These are phyloP conservation scores for Melianthus villosus DNA, from an alignment of 441 rosid genomes.

Conservation along the genomic window DNA sequence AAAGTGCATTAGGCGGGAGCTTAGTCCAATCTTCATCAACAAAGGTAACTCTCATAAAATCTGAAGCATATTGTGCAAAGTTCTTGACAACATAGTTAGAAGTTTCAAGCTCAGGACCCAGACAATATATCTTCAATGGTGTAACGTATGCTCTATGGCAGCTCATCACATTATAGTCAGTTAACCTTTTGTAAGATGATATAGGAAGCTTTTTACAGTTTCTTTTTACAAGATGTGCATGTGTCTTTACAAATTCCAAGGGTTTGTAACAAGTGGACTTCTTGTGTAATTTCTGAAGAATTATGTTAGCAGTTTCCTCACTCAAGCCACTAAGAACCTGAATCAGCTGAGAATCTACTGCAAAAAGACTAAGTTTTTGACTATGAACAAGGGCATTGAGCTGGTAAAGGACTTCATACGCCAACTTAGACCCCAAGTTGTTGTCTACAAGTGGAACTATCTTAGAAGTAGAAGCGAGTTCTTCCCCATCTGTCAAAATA, in stretches of 20 bases:
- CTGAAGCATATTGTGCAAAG: conserved; percentile 56
- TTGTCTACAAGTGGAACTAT: conserved; percentile 46
- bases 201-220: conserved; percentile 21
- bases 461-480: conserved; percentile 30
- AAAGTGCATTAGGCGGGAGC: conserved; percentile 49
- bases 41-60: conserved; percentile 72
- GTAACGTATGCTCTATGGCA: conserved; percentile 73
- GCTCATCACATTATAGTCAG: conserved; percentile 43
- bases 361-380: conserved; percentile 52
- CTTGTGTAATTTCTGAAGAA: conserved; percentile 59
- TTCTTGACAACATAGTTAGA: conserved; percentile 69
- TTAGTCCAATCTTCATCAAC: conserved; percentile 95
- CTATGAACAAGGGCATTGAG: conserved; percentile 70
- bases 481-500: conserved; percentile 24
- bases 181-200: conserved; percentile 24
- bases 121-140: conserved; percentile 65
- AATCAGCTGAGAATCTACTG: conserved; percentile 27
- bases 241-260: conserved; percentile 30
- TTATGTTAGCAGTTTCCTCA: conserved; percentile 28
- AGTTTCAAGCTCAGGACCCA: conserved; percentile 86
- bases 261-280: conserved; percentile 51
- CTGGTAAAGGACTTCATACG: conserved; percentile 60
- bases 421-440: conserved; percentile 19
- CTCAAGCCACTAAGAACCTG: conserved; percentile 25
- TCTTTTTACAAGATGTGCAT: conserved; percentile 19